A percentile compares a stretch with the other conserved stretches of the same genome.
These are phyloP conservation scores for Aspergillus alliaceus DNA, from an alignment of 2,329 filamentous ascomycete genomes.

Conservation along the genomic window DNA sequence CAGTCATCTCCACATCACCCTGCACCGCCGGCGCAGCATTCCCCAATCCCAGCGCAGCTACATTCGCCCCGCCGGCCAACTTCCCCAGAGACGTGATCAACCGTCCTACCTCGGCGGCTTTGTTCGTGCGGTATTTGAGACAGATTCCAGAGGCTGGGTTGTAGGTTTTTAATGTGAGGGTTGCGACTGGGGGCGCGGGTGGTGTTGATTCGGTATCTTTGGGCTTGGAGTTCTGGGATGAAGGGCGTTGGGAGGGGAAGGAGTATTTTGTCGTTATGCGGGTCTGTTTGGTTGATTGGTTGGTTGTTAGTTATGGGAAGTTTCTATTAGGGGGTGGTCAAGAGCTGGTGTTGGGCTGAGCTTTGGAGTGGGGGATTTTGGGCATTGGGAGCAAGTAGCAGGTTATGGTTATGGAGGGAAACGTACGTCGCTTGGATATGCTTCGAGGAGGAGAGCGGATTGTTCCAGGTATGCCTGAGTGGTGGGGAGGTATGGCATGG, in stretches of 20 bases:
- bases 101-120: slow-evolving; percentile 84
- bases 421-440: slow-evolving; percentile 78
- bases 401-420: not conserved
- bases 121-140: slow-evolving; percentile 88
- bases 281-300: slow-evolving; percentile 58
- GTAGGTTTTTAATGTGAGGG: slow-evolving; percentile 83
- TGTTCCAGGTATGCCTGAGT: slow-evolving; percentile 91
- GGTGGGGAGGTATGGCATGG: slow-evolving; percentile 77
- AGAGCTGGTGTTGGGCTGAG: slow-evolving; percentile 1
- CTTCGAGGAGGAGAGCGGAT: slow-evolving; percentile 80
- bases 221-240: slow-evolving; percentile 30
- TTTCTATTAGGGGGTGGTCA: not conserved
- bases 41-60: slow-evolving; percentile 52
- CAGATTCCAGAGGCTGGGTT: slow-evolving; percentile 78
- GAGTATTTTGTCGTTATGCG: slow-evolving; percentile 91
- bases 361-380: not conserved
- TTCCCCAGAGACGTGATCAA: slow-evolving; percentile 75
- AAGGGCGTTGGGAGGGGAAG: slow-evolving; percentile 46
- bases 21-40: slow-evolving; percentile 23
- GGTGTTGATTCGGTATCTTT: slow-evolving; percentile 32
- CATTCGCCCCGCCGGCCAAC: slow-evolving; percentile 67
- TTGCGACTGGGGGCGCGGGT: slow-evolving; percentile 60
- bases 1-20: slow-evolving; percentile 34
- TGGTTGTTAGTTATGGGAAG: not conserved
- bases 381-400: too few relatives aligned